Percentiles rank a stretch among this genome's conserved stretches.
These are phyloP conservation scores for Endoconidiophora laricicola DNA, from an alignment of 2,329 filamentous ascomycete genomes.

Conservation along the genomic window DNA sequence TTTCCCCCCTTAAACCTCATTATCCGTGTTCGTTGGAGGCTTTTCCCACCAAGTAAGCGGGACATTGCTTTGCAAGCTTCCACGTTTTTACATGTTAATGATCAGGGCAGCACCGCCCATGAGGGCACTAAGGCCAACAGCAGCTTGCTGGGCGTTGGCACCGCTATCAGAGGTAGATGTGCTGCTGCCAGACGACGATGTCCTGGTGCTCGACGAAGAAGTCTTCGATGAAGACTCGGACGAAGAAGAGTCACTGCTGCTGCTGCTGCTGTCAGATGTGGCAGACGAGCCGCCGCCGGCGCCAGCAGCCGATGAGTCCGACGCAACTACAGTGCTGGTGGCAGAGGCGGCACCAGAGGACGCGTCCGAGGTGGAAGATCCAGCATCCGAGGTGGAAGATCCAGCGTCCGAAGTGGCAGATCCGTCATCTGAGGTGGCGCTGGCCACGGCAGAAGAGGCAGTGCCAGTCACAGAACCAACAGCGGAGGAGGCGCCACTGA, in stretches of 20 bases:
- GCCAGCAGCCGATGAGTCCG: conserved; percentile 13
- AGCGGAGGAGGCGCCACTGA: background rate
- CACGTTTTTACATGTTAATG: conserved; percentile 25
- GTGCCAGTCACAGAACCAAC: conserved; percentile 9
- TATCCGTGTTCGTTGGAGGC: background rate
- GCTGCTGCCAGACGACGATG: conserved; percentile 6
- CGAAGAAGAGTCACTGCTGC: conserved; percentile 3
- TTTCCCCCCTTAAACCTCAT: background rate
- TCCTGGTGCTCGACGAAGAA: conserved; percentile 12
- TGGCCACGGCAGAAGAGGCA: conserved; percentile 11
- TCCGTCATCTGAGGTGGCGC: conserved; percentile 11
- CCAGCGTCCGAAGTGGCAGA: conserved; percentile 11
- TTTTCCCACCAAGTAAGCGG: background rate
- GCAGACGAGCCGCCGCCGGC: conserved; percentile 7
- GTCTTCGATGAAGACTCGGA: conserved; percentile 13
- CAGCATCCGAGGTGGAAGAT: conserved; percentile 10
- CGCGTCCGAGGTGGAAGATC: conserved; percentile 8
- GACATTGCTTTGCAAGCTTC: background rate
- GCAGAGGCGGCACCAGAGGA: conserved; percentile 12
- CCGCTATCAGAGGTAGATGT: conserved; percentile 18
- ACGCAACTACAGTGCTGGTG: conserved; percentile 15
- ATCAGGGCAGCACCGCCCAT: conserved; percentile 30
- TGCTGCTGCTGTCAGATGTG: conserved; percentile 12
- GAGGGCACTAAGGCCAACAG: conserved; percentile 29
- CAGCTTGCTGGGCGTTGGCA: conserved; percentile 23